Evolutionary conservation across 1,284 basidiomycete species (phyloP), one percentile per base, ranked within the genome.

Genomic region (Cryptococcus depauperatus): DNA sequence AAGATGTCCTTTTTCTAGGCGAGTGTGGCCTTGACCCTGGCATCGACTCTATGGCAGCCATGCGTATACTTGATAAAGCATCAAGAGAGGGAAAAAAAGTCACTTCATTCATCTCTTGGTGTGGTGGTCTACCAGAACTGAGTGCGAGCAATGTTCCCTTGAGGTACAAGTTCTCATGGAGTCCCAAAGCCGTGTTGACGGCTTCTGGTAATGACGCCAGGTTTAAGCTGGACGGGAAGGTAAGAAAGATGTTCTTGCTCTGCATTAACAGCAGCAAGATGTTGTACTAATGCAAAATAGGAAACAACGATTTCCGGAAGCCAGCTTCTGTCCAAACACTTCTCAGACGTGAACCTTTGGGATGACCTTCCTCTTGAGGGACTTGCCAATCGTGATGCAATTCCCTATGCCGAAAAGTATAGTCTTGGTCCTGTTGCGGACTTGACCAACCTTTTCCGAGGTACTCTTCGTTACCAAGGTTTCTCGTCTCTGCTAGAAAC

Each of bases 141-240:
- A 83, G 86, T 40, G 74, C 73, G 4, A 73, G 72, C 43, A 68
- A 72, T 49, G 75, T 73, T 50, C 80, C 89, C 2, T 72, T 93
- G 14, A 80, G 84, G 26, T 96, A 96, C 71, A 95, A 95, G 69
- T 97, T 96, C 67, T 91, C 87, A 50, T 96, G 91, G 92, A 86
- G 82, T 46, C 91, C 92, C 2, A 78, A 81, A 51, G 91, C 88
- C 1, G 90, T 93, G 3, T 73, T 97, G 32, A 79, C 78, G 13
- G 91, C 91, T 1, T 84, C 87, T 0, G 71, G 82, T 51, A 92
- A 93, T 61, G 71, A 76, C 0, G 91, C 91, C 7, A 69, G 68
- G 49, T 95, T 83, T 71, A 77, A 79, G 58, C 70, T 90, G 14
- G 61, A 74, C 30, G 74, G 75, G 3, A 59, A 79, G 67, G 82